phyloP scores from a whole-genome alignment of 345 rosid genomes.

The Heritiera littoralis region DNA sequence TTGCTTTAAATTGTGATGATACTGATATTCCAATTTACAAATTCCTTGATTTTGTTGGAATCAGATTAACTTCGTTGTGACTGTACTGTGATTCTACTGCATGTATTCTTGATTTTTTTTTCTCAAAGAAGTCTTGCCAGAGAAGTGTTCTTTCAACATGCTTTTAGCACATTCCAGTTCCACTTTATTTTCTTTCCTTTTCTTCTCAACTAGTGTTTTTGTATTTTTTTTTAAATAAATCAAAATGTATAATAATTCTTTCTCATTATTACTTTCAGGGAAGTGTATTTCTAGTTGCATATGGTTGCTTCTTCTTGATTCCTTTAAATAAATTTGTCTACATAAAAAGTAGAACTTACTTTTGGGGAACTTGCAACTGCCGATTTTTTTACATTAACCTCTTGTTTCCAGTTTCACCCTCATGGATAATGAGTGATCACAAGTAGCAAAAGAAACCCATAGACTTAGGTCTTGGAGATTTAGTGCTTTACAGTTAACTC shows the following conservation, averaged over 20 bases:
- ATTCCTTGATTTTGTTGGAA: not conserved
- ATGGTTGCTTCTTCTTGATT: not conserved
- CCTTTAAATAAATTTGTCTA: not conserved
- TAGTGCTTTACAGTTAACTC: not conserved
- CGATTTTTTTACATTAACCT: not conserved
- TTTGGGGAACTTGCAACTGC: not conserved
- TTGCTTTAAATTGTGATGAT: not conserved
- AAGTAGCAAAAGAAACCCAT: not conserved
- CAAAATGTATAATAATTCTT: not conserved
- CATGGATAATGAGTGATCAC: not conserved
- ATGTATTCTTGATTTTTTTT: not conserved
- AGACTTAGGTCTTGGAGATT: not conserved
- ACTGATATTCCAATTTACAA: not conserved
- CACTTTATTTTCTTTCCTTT: not conserved
- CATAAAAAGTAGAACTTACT: not conserved
- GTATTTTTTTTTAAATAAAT: not conserved
- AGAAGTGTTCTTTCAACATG: not conserved
- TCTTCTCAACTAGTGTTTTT: not conserved
- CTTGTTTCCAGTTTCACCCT: not conserved
- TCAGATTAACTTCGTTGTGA: not conserved
- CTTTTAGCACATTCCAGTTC: not conserved
- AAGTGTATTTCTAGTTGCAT: not conserved
- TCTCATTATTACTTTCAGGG: not conserved
- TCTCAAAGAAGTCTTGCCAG: not conserved
- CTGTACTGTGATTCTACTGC: not conserved